Evolutionary conservation across 2,329 filamentous ascomycete genomes (phyloP), one percentile per base, ranked within the genome.

Genomic region (Fusarium sp.): DNA sequence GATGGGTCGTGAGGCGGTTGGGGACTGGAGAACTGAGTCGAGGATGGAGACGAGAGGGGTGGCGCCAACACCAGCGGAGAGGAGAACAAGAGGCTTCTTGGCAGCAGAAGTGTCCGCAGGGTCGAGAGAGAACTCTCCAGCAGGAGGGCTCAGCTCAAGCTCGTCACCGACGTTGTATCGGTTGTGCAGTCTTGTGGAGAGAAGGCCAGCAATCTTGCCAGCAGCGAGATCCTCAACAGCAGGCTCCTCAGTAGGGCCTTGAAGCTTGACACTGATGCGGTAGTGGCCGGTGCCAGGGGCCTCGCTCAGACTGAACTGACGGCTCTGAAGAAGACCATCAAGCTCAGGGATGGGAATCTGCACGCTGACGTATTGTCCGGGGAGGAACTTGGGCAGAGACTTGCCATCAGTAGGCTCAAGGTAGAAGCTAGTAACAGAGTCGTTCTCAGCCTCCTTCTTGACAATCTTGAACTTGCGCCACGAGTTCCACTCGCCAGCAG

Each of bases 251-350:
- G 78, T 54, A 5, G 78, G 77, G 39, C 87, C 89, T 71, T 89
- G 92, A 63, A 84, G 87, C 86, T 94, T 95, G 69, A 95, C 90
- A 73, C 89, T 92, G 82, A 95, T 90, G 60, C 93, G 88, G 81
- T 93, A 93, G 80, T 90, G 87, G 21, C 84, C 83, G 12, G 85
- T 86, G 52, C 86, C 84, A 8, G 85, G 84, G 5, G 82, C 85
- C 74, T 93, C 90, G 76, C 89, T 92, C 62, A 95, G 84, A 51
- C 90, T 93, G 83, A 94, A 95, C 83, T 95, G 93, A 61, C 93
- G 84, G 63, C 90, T 89, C 80, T 95, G 93, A 64, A 86, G 82
- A 73, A 91, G 85, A n/a, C 88, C 87, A 21, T 74, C 76, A 27
- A 92, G 84, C 52, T 86, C 83, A 1, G 90, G 88, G 2, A 94